phyloP scores from a whole-genome alignment of 2,329 filamentous ascomycete species.

The Calonectria hawksworthii region DNA sequence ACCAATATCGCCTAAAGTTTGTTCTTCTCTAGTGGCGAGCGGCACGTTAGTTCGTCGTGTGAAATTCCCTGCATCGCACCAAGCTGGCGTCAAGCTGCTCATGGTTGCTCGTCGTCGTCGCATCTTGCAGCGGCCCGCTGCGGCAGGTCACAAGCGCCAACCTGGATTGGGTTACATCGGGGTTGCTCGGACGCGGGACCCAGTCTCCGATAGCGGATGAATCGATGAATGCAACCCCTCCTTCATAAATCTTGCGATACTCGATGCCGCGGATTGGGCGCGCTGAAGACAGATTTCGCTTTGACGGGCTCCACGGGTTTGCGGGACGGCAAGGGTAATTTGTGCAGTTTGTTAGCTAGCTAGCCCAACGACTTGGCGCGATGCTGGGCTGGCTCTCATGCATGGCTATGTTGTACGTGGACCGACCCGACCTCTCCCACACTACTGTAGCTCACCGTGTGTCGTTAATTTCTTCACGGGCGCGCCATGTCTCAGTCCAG shows the following conservation, averaged over 20 bases:
- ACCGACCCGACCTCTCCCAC: neutral
- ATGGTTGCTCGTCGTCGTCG: neutral
- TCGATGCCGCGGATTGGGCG: neutral
- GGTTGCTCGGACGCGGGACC: neutral
- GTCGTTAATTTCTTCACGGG: neutral
- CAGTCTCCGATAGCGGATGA: neutral
- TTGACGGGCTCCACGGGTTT: neutral
- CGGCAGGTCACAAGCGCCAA: neutral
- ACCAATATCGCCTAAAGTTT: neutral
- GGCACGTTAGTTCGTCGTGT: neutral
- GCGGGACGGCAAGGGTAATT: neutral
- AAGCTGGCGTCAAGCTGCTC: neutral
- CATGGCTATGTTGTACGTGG: neutral
- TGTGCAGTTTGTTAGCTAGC: neutral
- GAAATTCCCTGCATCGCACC: neutral
- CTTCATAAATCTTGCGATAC: neutral
- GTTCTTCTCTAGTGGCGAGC: neutral
- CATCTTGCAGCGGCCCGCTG: conserved; percentile 6
- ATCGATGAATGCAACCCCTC: neutral
- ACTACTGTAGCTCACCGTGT: neutral
- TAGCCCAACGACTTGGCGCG: neutral
- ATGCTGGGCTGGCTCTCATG: neutral
- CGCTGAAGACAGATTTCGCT: neutral
- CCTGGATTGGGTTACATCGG: neutral
- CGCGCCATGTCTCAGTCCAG: neutral